Evolutionary conservation across 2,329 filamentous ascomycete genomes (phyloP).

Genomic region (Verticillium nonalfalfae): DNA sequence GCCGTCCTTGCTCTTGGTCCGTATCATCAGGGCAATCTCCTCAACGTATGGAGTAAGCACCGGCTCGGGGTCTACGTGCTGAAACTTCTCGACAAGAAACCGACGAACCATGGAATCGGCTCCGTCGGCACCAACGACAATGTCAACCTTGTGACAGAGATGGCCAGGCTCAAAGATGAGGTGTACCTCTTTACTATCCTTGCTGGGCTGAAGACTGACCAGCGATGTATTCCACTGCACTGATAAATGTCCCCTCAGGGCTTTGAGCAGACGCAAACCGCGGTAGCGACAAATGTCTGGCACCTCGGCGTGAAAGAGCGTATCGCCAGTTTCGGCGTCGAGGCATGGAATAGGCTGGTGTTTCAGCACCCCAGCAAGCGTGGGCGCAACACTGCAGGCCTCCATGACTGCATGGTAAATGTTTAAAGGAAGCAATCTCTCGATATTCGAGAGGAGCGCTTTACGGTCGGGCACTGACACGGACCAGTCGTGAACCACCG

Average conservation of each 20-base stretch:
- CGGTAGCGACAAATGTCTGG: neutral
- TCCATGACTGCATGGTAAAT: neutral
- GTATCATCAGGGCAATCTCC: neutral
- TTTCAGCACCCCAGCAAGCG: neutral
- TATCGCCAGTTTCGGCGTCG: neutral
- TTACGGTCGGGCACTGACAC: neutral
- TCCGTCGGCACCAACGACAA: neutral
- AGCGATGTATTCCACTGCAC: neutral
- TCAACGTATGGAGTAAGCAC: neutral
- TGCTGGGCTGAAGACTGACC: neutral
- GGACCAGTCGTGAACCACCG: neutral
- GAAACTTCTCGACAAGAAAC: neutral
- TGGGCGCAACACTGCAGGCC: neutral
- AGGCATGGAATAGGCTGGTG: neutral
- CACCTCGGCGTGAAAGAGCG: neutral
- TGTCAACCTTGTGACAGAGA: neutral
- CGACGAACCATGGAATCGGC: neutral
- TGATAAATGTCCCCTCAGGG: neutral
- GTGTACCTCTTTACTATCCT: neutral
- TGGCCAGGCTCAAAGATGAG: neutral
- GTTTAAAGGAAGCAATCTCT: neutral
- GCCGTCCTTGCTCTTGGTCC: neutral
- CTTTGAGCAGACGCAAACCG: neutral
- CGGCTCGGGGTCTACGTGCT: neutral
- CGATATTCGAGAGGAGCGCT: neutral